Evolutionary conservation across 768 basidiomycete species (phyloP).

Genomic region (Mycena capillaripes): DNA sequence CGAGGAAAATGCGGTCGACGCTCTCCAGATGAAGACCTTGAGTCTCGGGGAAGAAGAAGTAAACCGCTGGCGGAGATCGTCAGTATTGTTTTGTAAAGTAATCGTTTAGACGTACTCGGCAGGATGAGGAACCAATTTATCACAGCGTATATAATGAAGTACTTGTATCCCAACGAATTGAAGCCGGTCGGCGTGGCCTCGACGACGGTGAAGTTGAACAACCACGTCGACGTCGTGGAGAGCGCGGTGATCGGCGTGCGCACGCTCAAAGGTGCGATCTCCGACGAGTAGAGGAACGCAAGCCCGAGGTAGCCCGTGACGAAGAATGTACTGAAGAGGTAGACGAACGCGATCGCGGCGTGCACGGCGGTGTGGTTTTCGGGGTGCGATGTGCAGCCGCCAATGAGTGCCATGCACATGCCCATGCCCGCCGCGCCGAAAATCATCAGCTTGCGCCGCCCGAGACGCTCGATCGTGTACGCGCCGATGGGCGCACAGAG

Average conservation of each 20-base stretch:
- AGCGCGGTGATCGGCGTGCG: constrained; percentile 37
- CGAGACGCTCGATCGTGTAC: constrained; percentile 34
- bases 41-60: constrained; percentile 37
- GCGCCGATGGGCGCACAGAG: constrained; percentile 35
- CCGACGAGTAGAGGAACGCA: constrained; percentile 37
- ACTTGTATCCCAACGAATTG: constrained; percentile 27
- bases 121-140: constrained; percentile 37
- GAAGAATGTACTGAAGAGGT: constrained; percentile 35
- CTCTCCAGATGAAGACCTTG: constrained; percentile 37
- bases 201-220: constrained; percentile 36
- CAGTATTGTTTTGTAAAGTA: background rate
- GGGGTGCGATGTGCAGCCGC: constrained; percentile 29
- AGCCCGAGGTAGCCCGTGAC: constrained; percentile 37
- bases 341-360: constrained; percentile 37
- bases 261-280: constrained; percentile 35
- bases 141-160: constrained; percentile 35
- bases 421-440: constrained; percentile 37
- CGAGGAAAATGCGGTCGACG: constrained; percentile 36
- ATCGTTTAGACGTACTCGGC: constrained; percentile 28
- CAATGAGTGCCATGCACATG: constrained; percentile 36
- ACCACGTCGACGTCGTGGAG: constrained; percentile 35
- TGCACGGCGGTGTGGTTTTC: constrained; percentile 31
- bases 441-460: constrained; percentile 35
- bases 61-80: constrained; percentile 21
- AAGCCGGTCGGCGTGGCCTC: constrained; percentile 39